Percentiles rank a stretch among this genome's conserved stretches.
These are phyloP conservation scores for Diddensiella transvaalensis DNA, from an alignment of 805 yeast species.

Conservation along the genomic window DNA sequence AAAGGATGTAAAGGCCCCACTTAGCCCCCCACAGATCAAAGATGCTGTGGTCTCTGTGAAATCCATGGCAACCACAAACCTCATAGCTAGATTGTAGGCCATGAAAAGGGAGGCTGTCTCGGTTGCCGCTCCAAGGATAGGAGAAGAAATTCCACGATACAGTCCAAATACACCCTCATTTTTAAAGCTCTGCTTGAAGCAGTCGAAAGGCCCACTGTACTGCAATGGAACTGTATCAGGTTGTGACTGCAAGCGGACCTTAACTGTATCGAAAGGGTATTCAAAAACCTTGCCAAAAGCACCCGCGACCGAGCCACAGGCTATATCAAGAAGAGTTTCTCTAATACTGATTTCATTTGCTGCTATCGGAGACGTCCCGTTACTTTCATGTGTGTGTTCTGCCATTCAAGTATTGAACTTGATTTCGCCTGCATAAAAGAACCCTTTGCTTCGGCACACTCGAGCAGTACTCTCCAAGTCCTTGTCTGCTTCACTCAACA, in stretches of 20 bases:
- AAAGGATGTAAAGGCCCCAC: conserved; percentile 80
- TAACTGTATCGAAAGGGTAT: conserved; percentile 89
- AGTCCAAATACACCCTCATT: conserved; percentile 78
- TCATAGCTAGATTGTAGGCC: conserved; percentile 22
- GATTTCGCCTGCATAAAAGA: no score
- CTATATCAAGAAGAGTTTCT: conserved; percentile 23
- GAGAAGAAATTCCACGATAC: conserved; percentile 75
- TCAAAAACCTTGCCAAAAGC: conserved; percentile 80
- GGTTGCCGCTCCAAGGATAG: conserved; percentile 83
- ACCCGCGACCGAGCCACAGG: conserved; percentile 55
- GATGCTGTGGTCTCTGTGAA: conserved; percentile 31
- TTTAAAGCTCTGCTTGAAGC: conserved; percentile 56
- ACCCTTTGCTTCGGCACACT: no score
- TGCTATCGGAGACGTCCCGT: neutral
- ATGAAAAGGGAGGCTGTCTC: conserved; percentile 81
- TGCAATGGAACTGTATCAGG: conserved; percentile 47
- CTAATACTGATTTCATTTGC: neutral
- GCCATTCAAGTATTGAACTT: neutral
- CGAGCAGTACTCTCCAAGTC: no score
- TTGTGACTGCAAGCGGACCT: conserved; percentile 81
- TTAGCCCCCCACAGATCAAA: conserved; percentile 68
- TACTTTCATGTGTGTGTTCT: neutral
- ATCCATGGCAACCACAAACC: conserved; percentile 2
- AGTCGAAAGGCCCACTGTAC: conserved; percentile 59
- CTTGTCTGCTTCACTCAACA: no score